phyloP scores from a whole-genome alignment of 2,329 filamentous ascomycete genomes.

The Pochonia chlamydosporia region DNA sequence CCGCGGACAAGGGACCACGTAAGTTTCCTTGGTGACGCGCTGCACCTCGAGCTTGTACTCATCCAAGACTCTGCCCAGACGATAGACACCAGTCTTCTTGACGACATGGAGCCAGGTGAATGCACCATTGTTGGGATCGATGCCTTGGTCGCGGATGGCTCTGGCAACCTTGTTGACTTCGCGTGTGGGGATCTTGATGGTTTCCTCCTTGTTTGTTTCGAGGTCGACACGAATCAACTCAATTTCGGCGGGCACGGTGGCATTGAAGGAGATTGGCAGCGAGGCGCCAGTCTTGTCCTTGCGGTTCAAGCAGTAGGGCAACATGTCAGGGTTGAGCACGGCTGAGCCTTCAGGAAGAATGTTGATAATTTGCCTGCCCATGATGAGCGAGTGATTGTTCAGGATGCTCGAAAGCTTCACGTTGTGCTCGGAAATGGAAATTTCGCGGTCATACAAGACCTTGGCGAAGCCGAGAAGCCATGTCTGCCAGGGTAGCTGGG shows the following conservation, averaged over 20 bases:
- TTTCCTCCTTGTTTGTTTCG: slow-evolving; percentile 73
- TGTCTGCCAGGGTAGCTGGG: slow-evolving; percentile 63
- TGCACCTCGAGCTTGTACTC: slow-evolving; percentile 92
- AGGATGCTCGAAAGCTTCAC: slow-evolving; percentile 85
- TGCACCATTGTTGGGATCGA: slow-evolving; percentile 54
- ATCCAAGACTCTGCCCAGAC: slow-evolving; percentile 78
- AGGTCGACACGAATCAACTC: slow-evolving; percentile 86
- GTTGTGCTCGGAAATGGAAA: slow-evolving; percentile 87
- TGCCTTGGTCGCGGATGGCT: slow-evolving; percentile 58
- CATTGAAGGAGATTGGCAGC: slow-evolving; percentile 87
- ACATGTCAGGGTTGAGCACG: slow-evolving; percentile 73
- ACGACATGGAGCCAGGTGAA: slow-evolving; percentile 67
- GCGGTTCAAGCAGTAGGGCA: slow-evolving; percentile 74
- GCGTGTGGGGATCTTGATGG: slow-evolving; percentile 65
- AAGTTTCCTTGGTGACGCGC: slow-evolving; percentile 66
- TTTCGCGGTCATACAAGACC: slow-evolving; percentile 84
- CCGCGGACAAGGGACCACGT: slow-evolving; percentile 80
- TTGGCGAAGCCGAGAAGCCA: slow-evolving; percentile 70
- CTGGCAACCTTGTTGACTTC: slow-evolving; percentile 72
- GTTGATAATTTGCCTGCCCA: slow-evolving; percentile 96
- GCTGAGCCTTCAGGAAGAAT: slow-evolving; percentile 95
- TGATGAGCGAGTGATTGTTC: slow-evolving; percentile 87
- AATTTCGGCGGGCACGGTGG: slow-evolving; percentile 81
- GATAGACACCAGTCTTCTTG: slow-evolving; percentile 84
- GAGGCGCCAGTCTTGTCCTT: slow-evolving; percentile 53